Evolutionary conservation across 2,329 filamentous ascomycete genomes (phyloP).

Genomic region (Aspergillus novofumigatus): DNA sequence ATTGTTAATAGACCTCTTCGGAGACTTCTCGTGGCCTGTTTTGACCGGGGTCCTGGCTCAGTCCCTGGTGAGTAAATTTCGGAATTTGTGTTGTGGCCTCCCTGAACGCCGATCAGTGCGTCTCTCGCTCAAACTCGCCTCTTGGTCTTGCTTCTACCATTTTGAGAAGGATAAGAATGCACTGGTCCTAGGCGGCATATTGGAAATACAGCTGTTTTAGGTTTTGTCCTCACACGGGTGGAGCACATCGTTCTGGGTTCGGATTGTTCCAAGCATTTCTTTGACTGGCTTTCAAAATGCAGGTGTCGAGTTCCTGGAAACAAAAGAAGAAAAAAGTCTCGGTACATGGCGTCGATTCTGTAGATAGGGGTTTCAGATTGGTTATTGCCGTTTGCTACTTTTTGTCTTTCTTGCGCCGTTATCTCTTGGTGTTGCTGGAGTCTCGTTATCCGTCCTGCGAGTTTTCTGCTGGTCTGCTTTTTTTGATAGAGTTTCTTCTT

Average conservation of each 20-base stretch:
- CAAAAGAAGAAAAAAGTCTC: not conserved
- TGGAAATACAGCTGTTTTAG: not conserved
- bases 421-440: not conserved
- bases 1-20: slow-evolving; percentile 11
- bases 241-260: not conserved
- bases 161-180: not conserved
- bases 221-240: not conserved
- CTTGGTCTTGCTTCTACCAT: not conserved
- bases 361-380: not conserved
- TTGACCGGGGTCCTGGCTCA: slow-evolving; percentile 12
- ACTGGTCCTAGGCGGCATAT: not conserved
- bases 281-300: not conserved
- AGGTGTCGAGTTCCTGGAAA: not conserved
- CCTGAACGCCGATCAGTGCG: not conserved
- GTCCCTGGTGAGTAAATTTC: not conserved
- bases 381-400: not conserved
- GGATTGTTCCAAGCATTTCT: not conserved
- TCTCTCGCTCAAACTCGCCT: not conserved
- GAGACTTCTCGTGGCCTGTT: slow-evolving; percentile 16
- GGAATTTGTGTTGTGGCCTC: not conserved
- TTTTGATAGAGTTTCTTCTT: not conserved
- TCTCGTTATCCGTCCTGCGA: not conserved
- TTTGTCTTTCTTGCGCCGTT: not conserved
- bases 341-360: not conserved
- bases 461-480: not conserved